Percentiles rank a stretch among this genome's conserved stretches.
Evolutionary conservation across 2,329 filamentous ascomycete species (phyloP).

Genomic region (Bipolaris victoriae): DNA sequence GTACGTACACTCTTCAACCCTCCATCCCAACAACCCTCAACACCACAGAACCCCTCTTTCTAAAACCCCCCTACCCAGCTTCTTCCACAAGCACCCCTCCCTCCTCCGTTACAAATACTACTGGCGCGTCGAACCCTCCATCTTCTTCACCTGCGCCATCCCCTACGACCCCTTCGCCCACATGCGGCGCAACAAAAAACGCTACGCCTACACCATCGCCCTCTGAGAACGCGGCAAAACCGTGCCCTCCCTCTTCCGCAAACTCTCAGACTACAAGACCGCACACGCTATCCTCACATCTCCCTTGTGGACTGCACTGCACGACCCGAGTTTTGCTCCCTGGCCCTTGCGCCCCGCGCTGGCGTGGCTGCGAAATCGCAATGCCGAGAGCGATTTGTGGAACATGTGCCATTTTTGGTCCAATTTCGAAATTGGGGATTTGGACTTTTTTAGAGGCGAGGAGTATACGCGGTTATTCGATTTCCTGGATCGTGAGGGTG

Average conservation of each 20-base stretch:
- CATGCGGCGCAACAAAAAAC: slow-evolving; percentile 92
- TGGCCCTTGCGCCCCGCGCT: slow-evolving; percentile 24
- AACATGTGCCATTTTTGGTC: slow-evolving; percentile 98
- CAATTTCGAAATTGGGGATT: slow-evolving; percentile 93
- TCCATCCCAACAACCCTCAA: too few species aligned
- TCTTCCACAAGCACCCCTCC: slow-evolving; percentile 94
- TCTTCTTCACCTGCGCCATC: slow-evolving; percentile 96
- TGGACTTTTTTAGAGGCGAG: slow-evolving; percentile 87
- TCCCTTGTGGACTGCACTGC: slow-evolving; percentile 23
- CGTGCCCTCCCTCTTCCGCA: slow-evolving; percentile 64
- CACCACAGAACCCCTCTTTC: too few species aligned
- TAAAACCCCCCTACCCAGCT: slow-evolving; percentile 25
- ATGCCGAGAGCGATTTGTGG: slow-evolving; percentile 81
- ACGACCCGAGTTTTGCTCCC: slow-evolving; percentile 19
- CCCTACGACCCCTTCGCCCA: slow-evolving; percentile 97
- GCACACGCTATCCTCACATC: slow-evolving; percentile 13
- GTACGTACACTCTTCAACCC: slow-evolving; percentile 5
- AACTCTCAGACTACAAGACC: slow-evolving; percentile 21
- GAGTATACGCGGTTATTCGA: slow-evolving; percentile 92
- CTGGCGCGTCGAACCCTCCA: slow-evolving; percentile 96
- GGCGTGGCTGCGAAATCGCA: slow-evolving; percentile 58
- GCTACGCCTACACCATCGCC: slow-evolving; percentile 95
- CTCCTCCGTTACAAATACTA: slow-evolving; percentile 82
- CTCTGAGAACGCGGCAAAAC: slow-evolving; percentile 91
- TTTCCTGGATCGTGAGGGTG: slow-evolving; percentile 61